phyloP scores from a whole-genome alignment of 805 yeast genomes.

The Ogataea glucozyma region DNA sequence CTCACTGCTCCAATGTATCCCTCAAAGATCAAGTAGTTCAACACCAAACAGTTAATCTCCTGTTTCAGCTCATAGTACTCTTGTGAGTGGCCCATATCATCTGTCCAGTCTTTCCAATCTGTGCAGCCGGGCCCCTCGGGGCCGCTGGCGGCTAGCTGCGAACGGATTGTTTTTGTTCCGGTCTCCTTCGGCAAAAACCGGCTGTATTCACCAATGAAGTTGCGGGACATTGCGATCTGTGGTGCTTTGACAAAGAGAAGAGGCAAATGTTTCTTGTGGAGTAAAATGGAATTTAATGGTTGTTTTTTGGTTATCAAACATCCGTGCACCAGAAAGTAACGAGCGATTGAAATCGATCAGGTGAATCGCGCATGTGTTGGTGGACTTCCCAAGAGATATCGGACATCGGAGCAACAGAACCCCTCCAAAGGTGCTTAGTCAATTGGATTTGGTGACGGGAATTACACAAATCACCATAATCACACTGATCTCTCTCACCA shows the following conservation, averaged over 20 bases:
- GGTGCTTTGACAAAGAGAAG: no score
- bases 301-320: not conserved
- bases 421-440: no score
- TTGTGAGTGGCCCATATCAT: conserved; percentile 7
- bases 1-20: conserved; percentile 72
- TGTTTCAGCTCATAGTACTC: conserved; percentile 17
- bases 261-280: not conserved
- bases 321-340: not conserved
- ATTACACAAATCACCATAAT: no score
- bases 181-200: not conserved
- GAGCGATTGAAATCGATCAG: no score
- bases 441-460: no score
- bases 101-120: conserved; percentile 7
- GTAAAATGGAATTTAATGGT: no score
- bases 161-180: not conserved
- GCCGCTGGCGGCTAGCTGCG: not conserved
- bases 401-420: no score
- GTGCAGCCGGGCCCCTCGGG: not conserved
- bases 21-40: conserved; percentile 75
- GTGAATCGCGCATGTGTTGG: no score
- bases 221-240: not conserved
- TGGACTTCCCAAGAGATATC: no score
- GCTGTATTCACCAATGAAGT: not conserved
- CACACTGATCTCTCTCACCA: no score
- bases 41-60: conserved; percentile 52